A percentile compares a stretch with the other conserved stretches of the same genome.
Evolutionary conservation across 2,329 filamentous ascomycete genomes (phyloP).

Genomic region (Calonectria multiphialidica): DNA sequence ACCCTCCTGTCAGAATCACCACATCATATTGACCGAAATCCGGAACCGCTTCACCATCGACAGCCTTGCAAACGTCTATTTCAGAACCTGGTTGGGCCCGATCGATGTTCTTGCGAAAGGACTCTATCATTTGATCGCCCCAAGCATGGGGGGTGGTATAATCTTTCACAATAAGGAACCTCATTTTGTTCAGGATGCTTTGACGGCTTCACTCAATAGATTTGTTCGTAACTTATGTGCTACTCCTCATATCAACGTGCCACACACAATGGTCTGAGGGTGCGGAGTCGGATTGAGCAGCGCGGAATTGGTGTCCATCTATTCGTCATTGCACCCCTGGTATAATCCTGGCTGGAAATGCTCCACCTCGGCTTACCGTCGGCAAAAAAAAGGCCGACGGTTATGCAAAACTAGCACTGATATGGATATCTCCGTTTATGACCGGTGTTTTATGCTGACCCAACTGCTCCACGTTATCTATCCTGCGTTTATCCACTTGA

Average conservation of each 20-base stretch:
- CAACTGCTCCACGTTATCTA: too few relatives aligned
- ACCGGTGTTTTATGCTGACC: too few relatives aligned
- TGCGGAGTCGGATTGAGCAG: neutral
- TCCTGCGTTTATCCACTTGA: too few relatives aligned
- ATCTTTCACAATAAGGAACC: neutral
- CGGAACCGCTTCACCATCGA: neutral
- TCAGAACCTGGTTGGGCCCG: neutral
- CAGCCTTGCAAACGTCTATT: conserved; percentile 1
- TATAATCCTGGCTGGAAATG: neutral
- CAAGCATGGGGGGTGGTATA: neutral
- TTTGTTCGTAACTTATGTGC: neutral
- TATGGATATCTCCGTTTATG: neutral
- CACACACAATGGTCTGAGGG: neutral
- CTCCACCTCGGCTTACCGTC: neutral
- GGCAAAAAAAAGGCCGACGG: neutral
- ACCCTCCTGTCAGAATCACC: conserved; percentile 21
- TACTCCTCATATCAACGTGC: neutral
- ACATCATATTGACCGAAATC: neutral
- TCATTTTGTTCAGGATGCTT: neutral
- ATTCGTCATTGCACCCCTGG: neutral
- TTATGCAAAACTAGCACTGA: neutral
- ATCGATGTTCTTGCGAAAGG: neutral
- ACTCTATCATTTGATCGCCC: conserved; percentile 9
- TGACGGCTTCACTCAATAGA: neutral
- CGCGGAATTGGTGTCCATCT: neutral